These are phyloP conservation scores for Citrus inodora DNA, from an alignment of 345 rosid species.

Conservation along the genomic window DNA sequence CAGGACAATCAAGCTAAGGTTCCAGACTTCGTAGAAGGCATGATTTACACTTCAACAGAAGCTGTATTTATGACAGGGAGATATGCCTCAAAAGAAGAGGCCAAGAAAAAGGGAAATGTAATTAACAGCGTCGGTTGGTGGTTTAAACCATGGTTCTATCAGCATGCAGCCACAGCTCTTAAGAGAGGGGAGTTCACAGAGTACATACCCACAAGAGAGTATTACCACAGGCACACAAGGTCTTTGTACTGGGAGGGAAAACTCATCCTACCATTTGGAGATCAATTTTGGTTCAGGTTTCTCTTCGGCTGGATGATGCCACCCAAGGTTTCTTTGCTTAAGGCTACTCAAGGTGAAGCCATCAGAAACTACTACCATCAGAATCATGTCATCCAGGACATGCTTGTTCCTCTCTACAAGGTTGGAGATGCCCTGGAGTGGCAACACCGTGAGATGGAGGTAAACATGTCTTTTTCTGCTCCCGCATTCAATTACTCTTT, in stretches of 20 bases:
- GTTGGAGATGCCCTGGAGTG: slow-evolving; percentile 95
- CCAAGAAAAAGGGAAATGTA: slow-evolving; percentile 82
- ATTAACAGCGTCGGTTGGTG: slow-evolving; percentile 96
- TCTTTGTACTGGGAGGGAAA: slow-evolving; percentile 99
- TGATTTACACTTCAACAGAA: slow-evolving; percentile 67
- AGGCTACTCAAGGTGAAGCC: slow-evolving; percentile 99
- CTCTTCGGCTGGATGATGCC: slow-evolving; percentile 99
- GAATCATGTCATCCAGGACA: slow-evolving; percentile 95
- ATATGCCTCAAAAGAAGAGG: slow-evolving; percentile 91
- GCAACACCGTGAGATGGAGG: slow-evolving; percentile 98
- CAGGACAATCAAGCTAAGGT: slow-evolving; percentile 70
- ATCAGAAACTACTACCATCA: slow-evolving; percentile 97
- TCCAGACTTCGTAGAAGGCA: slow-evolving; percentile 94
- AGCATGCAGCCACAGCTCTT: slow-evolving; percentile 77
- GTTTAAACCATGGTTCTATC: slow-evolving; percentile 99
- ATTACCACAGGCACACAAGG: slow-evolving; percentile 97
- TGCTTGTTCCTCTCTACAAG: slow-evolving; percentile 98
- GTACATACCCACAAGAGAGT: slow-evolving; percentile 95
- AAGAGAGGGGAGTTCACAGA: slow-evolving; percentile 91
- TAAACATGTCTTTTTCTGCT: slow-evolving; percentile 20
- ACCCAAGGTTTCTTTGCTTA: slow-evolving; percentile 97
- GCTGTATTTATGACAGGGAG: slow-evolving; percentile 94
- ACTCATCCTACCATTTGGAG: slow-evolving; percentile 95
- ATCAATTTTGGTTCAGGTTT: slow-evolving; percentile 95
- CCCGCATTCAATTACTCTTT: not conserved